A percentile compares a stretch with the other conserved stretches of the same genome.
These are phyloP conservation scores for Ceratobasidium sp. DNA, from an alignment of 1,284 basidiomycete species.

Conservation along the genomic window DNA sequence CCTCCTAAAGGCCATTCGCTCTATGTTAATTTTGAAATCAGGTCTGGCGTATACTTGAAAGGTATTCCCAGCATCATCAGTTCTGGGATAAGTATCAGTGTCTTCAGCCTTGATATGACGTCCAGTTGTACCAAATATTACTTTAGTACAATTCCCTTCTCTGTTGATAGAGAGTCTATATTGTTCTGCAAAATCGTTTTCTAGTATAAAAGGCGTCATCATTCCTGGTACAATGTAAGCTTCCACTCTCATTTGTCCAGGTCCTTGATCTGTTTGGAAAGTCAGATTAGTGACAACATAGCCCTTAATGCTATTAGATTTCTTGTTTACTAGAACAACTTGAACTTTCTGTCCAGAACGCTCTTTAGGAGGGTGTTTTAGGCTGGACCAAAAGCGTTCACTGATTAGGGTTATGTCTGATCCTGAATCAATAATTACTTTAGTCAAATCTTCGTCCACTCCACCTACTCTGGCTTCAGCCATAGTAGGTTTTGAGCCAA, in stretches of 20 bases:
- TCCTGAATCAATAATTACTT: conserved; percentile 40
- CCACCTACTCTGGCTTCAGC: not conserved
- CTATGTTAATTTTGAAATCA: conserved; percentile 36
- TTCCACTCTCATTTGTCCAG: conserved; percentile 54
- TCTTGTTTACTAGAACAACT: conserved; percentile 54
- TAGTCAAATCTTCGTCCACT: not conserved
- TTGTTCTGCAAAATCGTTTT: conserved; percentile 57
- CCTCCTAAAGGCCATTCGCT: not conserved
- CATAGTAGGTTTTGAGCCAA: conserved; percentile 47
- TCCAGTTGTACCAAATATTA: conserved; percentile 54
- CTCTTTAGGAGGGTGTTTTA: conserved; percentile 39
- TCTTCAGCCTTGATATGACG: conserved; percentile 24
- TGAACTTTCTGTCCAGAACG: conserved; percentile 45
- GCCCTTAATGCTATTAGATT: conserved; percentile 51
- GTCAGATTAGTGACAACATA: conserved; percentile 54
- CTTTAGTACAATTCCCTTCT: conserved; percentile 50
- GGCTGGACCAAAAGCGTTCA: not conserved
- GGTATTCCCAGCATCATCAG: conserved; percentile 30
- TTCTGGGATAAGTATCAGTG: not conserved
- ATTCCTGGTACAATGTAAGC: conserved; percentile 55
- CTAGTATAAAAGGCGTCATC: conserved; percentile 54
- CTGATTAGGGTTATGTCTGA: conserved; percentile 50
- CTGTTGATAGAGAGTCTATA: conserved; percentile 55
- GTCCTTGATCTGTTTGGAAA: conserved; percentile 53
- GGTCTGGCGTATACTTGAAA: conserved; percentile 7